Evolutionary conservation across 2,329 filamentous ascomycete genomes (phyloP).

Genomic region (Trichoderma atrobrunneum): DNA sequence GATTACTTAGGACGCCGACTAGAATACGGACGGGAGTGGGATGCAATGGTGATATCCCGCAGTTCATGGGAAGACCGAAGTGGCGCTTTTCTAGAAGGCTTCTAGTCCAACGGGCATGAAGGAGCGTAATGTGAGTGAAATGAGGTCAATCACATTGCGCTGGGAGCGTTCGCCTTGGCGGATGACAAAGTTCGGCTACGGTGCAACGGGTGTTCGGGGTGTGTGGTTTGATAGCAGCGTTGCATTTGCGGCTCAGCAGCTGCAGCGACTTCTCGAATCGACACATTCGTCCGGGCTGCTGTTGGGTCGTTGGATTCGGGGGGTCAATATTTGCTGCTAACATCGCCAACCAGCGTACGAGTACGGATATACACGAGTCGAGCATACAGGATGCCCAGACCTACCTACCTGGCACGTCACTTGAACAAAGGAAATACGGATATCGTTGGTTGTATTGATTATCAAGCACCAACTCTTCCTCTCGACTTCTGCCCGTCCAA

Average conservation of each 20-base stretch:
- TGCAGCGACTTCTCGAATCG: constrained; percentile 11
- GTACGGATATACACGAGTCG: neutral
- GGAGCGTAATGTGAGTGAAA: constrained; percentile 12
- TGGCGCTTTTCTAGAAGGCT: constrained; percentile 10
- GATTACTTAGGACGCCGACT: neutral
- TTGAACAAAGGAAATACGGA: neutral
- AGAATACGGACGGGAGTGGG: neutral
- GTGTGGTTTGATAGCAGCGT: neutral
- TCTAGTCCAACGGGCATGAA: constrained; percentile 12
- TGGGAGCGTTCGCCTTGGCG: neutral
- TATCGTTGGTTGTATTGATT: constrained; percentile 6
- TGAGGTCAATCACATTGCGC: constrained; percentile 1
- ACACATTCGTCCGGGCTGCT: constrained; percentile 5
- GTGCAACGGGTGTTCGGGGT: neutral
- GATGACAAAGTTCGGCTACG: neutral
- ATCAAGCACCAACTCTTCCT: neutral
- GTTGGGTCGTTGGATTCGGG: constrained; percentile 1
- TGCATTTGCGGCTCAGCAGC: constrained; percentile 2
- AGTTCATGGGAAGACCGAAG: neutral
- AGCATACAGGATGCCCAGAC: neutral
- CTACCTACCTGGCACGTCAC: constrained; percentile 3
- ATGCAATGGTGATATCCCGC: neutral
- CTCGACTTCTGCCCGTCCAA: neutral
- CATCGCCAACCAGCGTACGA: neutral
- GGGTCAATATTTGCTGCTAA: neutral